Base-by-base conservation (phyloP, 768 basidiomycete species). In the Naematelia encephala region DNA sequence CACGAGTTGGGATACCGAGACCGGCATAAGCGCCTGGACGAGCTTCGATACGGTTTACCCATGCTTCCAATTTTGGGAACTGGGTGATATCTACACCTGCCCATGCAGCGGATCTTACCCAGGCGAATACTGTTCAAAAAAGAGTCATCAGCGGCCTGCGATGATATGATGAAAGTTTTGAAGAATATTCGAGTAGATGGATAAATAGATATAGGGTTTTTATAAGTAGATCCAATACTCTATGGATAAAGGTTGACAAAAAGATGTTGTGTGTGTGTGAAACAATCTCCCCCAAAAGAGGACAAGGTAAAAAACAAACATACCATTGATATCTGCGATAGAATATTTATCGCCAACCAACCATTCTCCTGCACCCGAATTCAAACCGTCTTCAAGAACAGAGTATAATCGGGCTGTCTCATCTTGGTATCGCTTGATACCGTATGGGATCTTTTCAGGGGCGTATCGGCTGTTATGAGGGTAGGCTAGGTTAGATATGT, bases 371-470 rank as follows among this genome's bases (percentile, higher is more conserved):
- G 80, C 75, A n/a, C 63, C 62, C 16, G 60, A 60, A 16, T 65
- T 64, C n/a, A 93, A 82, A 22, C 87, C 84, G 50, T 86, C 84
- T 68, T 93, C 85, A 44, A 93, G 82, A 2, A 93, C 91, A n/a
- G 83, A 80, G 72, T 88, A 91, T 21, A 93, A 81, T 23, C 92
- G 84, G 66, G 84, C 85, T 2, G 89, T 88, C 81, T 94, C 92
- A 25, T 89, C 85, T 21, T 80, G 65, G 77, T 89, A 93, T 52
- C 90, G 85, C 85, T 78, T 66, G 56, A 70, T 68, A 16, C 60
- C 72, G 53, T 71, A 75, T 60, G 67, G 71, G 55, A 70, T 72
- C 63, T 77, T 74, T 55, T 75, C 72, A 34, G 73, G 73, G 16
- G 75, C 75, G 64, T 77, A 77, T 43, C 73, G 71, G 66, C 50